phyloP scores from a whole-genome alignment of 306 rosid species.

The Pueraria montana region DNA sequence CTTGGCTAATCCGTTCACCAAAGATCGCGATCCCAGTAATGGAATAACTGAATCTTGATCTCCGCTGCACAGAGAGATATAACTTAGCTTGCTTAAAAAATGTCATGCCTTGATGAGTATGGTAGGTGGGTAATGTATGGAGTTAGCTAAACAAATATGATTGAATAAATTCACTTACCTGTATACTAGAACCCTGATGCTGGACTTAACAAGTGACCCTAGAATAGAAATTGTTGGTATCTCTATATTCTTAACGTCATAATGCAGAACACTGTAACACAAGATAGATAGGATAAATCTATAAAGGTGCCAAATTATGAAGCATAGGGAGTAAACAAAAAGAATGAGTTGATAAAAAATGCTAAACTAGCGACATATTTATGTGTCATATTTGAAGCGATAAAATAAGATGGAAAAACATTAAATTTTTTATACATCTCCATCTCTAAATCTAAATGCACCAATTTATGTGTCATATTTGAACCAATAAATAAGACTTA shows the following conservation, averaged over 20 bases:
- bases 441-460: no score
- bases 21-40: conserved; percentile 43
- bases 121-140: no score
- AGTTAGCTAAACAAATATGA: not conserved
- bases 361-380: no score
- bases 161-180: conserved; percentile 24
- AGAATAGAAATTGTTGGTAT: conserved; percentile 48
- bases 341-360: no score
- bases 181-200: conserved; percentile 56
- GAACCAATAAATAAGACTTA: no score
- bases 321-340: no score
- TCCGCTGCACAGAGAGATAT: conserved; percentile 44
- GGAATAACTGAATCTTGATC: conserved; percentile 60
- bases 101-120: not conserved
- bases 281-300: no score
- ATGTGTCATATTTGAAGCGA: no score
- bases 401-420: no score
- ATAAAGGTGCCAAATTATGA: no score
- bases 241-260: conserved; percentile 40
- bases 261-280: conserved; percentile 37
- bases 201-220: conserved; percentile 46
- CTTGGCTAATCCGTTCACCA: conserved; percentile 46
- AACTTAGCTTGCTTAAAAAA: not conserved
- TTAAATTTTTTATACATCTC: no score
- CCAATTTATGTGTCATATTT: no score